These are phyloP conservation scores for Borovskyia barvae DNA, from an alignment of 208 protist genomes.

Conservation along the genomic window DNA sequence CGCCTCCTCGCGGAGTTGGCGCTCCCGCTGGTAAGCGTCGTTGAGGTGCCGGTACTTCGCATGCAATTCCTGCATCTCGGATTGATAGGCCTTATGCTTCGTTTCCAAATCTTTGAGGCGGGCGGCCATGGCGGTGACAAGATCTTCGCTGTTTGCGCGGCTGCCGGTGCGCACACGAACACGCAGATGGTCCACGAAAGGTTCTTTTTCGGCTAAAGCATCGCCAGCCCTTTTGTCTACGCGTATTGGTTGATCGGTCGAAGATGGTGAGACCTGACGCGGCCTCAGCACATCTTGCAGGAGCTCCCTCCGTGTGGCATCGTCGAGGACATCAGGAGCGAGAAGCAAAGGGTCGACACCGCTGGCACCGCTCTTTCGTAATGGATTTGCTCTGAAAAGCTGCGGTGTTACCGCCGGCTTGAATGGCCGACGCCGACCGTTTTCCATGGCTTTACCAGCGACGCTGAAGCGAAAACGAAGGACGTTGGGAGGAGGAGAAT, in stretches of 20 bases:
- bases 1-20: constrained; percentile 54
- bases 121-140: constrained; percentile 66
- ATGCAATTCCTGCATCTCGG: constrained; percentile 75
- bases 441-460: constrained; percentile 12
- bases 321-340: constrained; percentile 76
- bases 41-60: constrained; percentile 50
- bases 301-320: constrained; percentile 70
- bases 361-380: constrained; percentile 3
- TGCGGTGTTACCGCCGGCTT: constrained; percentile 29
- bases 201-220: constrained; percentile 13
- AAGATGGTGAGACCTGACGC: constrained; percentile 7
- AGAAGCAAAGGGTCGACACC: constrained; percentile 41
- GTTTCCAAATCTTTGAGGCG: constrained; percentile 71
- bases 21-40: constrained; percentile 54
- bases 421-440: constrained; percentile 1
- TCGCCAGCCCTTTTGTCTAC: not conserved
- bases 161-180: constrained; percentile 30
- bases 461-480: not conserved
- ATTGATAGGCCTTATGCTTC: constrained; percentile 61
- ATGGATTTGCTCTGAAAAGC: constrained; percentile 44
- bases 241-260: not conserved
- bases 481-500: not conserved
- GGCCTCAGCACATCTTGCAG: constrained; percentile 55
- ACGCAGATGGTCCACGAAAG: constrained; percentile 54
- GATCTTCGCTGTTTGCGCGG: constrained; percentile 38